Base-by-base conservation (phyloP, 768 basidiomycete genomes). In the Termitomyces sp. region DNA sequence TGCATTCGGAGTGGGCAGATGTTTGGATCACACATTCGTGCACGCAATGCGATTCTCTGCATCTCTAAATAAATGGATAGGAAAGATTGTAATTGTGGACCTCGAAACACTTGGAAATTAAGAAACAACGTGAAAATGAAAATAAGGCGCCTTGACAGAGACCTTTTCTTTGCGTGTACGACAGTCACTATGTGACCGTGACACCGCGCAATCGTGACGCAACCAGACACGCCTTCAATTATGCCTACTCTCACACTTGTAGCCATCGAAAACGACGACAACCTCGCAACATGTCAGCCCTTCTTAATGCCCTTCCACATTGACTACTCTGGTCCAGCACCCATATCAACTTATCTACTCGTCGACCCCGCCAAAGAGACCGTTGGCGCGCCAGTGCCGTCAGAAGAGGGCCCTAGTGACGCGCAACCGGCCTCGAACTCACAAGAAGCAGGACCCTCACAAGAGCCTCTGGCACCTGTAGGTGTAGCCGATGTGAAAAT, bases 251-350 rank as follows among this genome's bases (percentile, higher is more conserved):
- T 62, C 2, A 40, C 55, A n/a, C 45, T 62, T 3, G 56, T 19
- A 37, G 14, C 50, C 21, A 49, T 49, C 5, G 17, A 56, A 21
- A 57, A 50, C 17, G 38, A 5, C 12, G 40, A 50, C 44, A 50
- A 46, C 23, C 53, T 63, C 8, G 41, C 58, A n/a, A 56, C 60
- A 66, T 83, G 80, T 47, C 73, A 71, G 2, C 89, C 88, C 1
- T 78, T 85, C 65, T 77, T 94, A 31, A 91, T 94, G 88, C 91
- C 91, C 5, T 94, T 94, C 60, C 83, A 87, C 62, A 84, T 93
- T 47, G 70, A 76, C 12, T 83, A 91, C 68, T 74, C 78, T 10
- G 91, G 91, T 0, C 77, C 78, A 19, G 90, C 91, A 1, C 83
- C 85, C 5, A 73, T 93, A 17, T 86, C 86, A 3, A 85, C 86